Conservation (phyloP, 257 asterid genomes). For the Solanum phureja region DNA sequence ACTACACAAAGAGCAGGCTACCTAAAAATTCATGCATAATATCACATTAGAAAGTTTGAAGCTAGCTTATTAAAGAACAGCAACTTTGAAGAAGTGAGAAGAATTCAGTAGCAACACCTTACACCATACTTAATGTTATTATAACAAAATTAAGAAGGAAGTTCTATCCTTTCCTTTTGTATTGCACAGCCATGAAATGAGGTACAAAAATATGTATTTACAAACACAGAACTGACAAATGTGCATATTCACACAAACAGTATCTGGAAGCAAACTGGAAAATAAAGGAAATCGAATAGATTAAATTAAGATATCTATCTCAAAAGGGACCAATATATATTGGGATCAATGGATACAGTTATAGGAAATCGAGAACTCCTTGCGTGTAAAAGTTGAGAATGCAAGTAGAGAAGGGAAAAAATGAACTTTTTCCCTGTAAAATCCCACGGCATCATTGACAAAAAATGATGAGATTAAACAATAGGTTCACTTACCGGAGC, state of each 20-base stretch:
- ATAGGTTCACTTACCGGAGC: slow-evolving; percentile 56
- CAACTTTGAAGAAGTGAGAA: background rate
- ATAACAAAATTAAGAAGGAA: background rate
- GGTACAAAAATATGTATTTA: background rate
- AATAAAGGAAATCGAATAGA: background rate
- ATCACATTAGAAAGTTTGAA: background rate
- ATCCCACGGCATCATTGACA: background rate
- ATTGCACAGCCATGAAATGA: background rate
- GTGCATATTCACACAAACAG: background rate
- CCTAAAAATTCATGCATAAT: slow-evolving; percentile 47
- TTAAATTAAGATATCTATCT: background rate
- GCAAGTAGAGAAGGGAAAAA: background rate
- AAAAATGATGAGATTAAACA: background rate
- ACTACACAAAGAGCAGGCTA: slow-evolving; percentile 82
- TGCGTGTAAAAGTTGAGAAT: background rate
- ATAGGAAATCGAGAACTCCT: background rate
- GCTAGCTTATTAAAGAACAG: background rate
- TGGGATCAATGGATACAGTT: background rate
- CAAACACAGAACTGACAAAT: background rate
- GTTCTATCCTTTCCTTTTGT: background rate
- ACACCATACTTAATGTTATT: background rate
- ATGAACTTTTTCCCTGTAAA: background rate
- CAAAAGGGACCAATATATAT: background rate
- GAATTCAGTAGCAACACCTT: background rate
- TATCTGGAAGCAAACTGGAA: background rate